Conservation (phyloP, 2,329 filamentous ascomycete genomes). For the Bipolaris oryzae region DNA sequence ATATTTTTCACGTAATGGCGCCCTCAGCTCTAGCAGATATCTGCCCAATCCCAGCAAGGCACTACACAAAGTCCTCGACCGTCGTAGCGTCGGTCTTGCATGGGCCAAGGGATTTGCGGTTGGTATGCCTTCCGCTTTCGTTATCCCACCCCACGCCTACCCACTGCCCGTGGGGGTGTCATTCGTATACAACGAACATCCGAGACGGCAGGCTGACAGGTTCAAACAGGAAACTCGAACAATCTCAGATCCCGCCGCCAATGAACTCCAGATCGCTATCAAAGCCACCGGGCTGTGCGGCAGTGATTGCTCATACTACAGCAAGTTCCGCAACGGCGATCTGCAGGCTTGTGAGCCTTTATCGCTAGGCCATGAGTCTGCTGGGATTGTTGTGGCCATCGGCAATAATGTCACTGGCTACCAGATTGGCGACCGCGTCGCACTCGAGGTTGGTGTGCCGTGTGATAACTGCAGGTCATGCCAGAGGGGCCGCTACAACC, state of each 20-base stretch:
- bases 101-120: conserved; percentile 52
- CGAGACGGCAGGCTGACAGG: conserved; percentile 29
- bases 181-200: conserved; percentile 21
- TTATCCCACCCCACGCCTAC: conserved; percentile 41
- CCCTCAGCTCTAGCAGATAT: conserved; percentile 49
- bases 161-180: conserved; percentile 41
- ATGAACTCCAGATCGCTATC: conserved; percentile 69
- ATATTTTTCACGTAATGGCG: conserved; percentile 47
- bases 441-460: conserved; percentile 50
- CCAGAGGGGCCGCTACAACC: conserved; percentile 51
- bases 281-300: conserved; percentile 72
- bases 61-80: conserved; percentile 46
- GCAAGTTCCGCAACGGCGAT: conserved; percentile 73
- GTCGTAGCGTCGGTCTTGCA: conserved; percentile 51
- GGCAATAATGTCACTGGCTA: conserved; percentile 47
- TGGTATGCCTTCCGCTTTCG: conserved; percentile 47
- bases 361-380: conserved; percentile 58
- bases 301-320: conserved; percentile 74
- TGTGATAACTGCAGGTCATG: conserved; percentile 52
- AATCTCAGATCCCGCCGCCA: conserved; percentile 59
- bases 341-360: conserved; percentile 69
- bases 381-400: conserved; percentile 48
- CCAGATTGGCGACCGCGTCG: conserved; percentile 50
- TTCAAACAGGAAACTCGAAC: conserved; percentile 59
- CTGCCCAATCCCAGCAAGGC: conserved; percentile 48